These are phyloP conservation scores for Arthrinium phaeospermum DNA, from an alignment of 2,329 filamentous ascomycete genomes.

Conservation along the genomic window DNA sequence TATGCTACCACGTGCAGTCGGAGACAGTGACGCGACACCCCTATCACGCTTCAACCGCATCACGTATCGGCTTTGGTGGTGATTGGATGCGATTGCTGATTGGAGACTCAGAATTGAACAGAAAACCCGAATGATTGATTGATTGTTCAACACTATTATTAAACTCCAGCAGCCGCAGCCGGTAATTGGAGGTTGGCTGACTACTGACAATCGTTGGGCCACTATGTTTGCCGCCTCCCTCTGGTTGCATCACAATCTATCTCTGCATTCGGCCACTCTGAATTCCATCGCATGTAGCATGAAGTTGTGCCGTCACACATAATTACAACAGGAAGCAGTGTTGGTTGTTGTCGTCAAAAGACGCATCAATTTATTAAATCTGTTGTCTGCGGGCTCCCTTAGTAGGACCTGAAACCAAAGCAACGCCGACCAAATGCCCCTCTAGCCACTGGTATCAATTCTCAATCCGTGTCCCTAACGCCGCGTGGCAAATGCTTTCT, in stretches of 20 bases:
- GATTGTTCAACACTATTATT: background rate
- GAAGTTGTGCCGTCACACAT: background rate
- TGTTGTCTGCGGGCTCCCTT: background rate
- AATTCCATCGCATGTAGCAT: background rate
- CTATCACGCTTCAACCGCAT: background rate
- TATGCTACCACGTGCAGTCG: background rate
- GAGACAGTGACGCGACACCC: background rate
- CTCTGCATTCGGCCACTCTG: background rate
- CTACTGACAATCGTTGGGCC: background rate
- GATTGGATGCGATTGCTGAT: background rate
- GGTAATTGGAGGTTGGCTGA: background rate
- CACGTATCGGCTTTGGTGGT: background rate
- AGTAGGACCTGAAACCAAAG: background rate
- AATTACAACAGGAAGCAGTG: no score
- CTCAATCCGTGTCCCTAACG: constrained; percentile 12
- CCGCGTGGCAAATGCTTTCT: background rate
- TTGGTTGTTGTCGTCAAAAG: background rate
- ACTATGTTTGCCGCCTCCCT: background rate
- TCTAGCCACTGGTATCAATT: constrained; percentile 15
- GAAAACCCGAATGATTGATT: background rate
- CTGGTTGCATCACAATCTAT: background rate
- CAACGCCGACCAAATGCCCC: constrained; percentile 10
- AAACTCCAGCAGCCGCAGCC: background rate
- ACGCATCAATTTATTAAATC: background rate
- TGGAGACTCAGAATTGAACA: background rate